Evolutionary conservation across 306 rosid species (phyloP), one percentile per base, ranked within the genome.

Genomic region (Crotalaria pallida): DNA sequence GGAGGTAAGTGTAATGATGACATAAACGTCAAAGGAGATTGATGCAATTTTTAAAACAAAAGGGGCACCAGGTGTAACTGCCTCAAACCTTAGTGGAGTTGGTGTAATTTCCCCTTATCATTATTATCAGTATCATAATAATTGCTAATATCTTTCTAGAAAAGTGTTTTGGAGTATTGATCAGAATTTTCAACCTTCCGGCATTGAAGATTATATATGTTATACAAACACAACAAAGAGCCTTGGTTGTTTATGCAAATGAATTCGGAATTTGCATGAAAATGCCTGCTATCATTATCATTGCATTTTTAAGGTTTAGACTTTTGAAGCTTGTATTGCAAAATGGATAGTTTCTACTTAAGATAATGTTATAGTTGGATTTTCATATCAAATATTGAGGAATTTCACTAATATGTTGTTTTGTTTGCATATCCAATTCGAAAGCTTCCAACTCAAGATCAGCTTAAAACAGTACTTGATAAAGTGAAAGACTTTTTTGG

Each of bases 401-500:
- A 26, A 60, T 22, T 23, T n/a, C 26, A 21, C 79, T 53, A 50
- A 75, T 58, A 27, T 67, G 18, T 58, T 61, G 36, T 21, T 53
- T 27, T 63, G 59, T 65, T 74, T 75, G 58, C 76, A 58, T 67
- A 50, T 72, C 45, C 65, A 65, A 72, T 44, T 53, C 58, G 73
- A 82, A 82, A 94, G 98, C 97, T 94, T 68, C 99, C 99, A 73
- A 84, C 97, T 51, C 73, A 52, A 78, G 97, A 87, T 80, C 53
- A 91, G 82, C 89, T 94, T 52, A 90, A 88, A 84, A 88, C 96
- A 0, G 85, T 88, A 18, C 47, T 85, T 33, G 99, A 91, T 72
- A 85, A 94, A 75, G 97, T 85, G 72, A 88, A 85, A 71, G 97
- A 90, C 77, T 94, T 91, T 56, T 86, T 91, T 3, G 92, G 95